These are phyloP conservation scores for Salix dunnii DNA, from an alignment of 345 rosid genomes.

Conservation along the genomic window DNA sequence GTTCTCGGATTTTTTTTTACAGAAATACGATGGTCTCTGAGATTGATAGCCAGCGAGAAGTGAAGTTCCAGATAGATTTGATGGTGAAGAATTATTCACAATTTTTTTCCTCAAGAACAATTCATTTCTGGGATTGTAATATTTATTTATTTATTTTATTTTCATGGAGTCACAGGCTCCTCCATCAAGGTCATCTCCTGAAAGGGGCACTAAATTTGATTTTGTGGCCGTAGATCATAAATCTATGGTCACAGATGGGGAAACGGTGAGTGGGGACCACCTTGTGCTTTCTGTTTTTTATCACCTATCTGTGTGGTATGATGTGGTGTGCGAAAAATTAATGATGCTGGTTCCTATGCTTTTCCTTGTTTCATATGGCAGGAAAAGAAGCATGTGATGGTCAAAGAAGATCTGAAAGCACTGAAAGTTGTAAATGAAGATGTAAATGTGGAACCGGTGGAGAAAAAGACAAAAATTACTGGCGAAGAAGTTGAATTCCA, in stretches of 20 bases:
- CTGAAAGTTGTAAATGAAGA: constrained; percentile 37
- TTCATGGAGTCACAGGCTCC: constrained; percentile 52
- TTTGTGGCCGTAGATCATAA: constrained; percentile 60
- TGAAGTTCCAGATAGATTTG: constrained; percentile 95
- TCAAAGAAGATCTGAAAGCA: constrained; percentile 44
- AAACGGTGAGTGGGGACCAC: constrained; percentile 63
- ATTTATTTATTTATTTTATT: background rate
- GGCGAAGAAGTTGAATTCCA: constrained; percentile 46
- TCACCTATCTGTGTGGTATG: background rate
- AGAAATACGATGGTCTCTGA: constrained; percentile 41
- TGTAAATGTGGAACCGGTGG: constrained; percentile 39
- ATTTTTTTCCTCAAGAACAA: background rate
- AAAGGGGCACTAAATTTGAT: constrained; percentile 63
- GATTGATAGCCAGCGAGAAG: constrained; percentile 49
- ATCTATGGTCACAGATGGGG: constrained; percentile 48
- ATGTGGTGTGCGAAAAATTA: constrained; percentile 9
- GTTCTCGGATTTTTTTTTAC: constrained; percentile 5
- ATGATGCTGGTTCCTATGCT: constrained; percentile 6
- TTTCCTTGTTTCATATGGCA: constrained; percentile 23
- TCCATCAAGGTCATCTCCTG: constrained; percentile 78
- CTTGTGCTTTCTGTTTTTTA: background rate
- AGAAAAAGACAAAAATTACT: constrained; percentile 37
- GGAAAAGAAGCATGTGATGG: constrained; percentile 47
- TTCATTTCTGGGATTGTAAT: background rate
- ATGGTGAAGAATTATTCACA: constrained; percentile 54